These are phyloP conservation scores for Zoysia japonica DNA, from an alignment of 176 grass and related monocot genomes.

Conservation along the genomic window DNA sequence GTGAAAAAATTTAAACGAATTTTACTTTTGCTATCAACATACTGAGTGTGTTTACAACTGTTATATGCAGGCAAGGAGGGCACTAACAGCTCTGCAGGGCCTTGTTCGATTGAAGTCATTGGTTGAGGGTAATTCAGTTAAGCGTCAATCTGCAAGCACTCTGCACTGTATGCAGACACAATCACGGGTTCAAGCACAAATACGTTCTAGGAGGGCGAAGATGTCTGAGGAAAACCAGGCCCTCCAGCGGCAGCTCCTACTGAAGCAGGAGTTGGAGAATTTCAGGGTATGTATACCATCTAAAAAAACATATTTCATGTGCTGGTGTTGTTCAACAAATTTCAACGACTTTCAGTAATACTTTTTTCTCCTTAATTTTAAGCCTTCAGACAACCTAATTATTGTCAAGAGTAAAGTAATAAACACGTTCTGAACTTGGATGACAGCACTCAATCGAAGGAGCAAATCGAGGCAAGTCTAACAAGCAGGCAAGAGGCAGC, in stretches of 20 bases:
- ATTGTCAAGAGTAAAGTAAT: background rate
- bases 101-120: slow-evolving; percentile 90
- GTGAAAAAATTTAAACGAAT: background rate
- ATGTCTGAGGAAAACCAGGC: slow-evolving; percentile 98
- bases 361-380: slow-evolving; percentile 6
- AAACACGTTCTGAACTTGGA: slow-evolving; percentile 66
- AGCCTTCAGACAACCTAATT: slow-evolving; percentile 2
- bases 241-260: slow-evolving; percentile 82
- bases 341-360: background rate
- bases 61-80: slow-evolving; percentile 80
- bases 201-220: slow-evolving; percentile 74
- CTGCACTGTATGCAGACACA: slow-evolving; percentile 92
- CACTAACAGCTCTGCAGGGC: slow-evolving; percentile 75
- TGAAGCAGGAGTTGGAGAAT: slow-evolving; percentile 88
- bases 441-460: slow-evolving; percentile 86
- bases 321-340: slow-evolving; percentile 5
- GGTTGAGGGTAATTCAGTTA: slow-evolving; percentile 88
- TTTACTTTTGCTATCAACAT: slow-evolving; percentile 10
- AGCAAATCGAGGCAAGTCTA: slow-evolving; percentile 87
- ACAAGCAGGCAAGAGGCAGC: slow-evolving; percentile 91
- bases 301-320: slow-evolving; percentile 1
- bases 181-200: slow-evolving; percentile 85
- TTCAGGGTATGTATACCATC: slow-evolving; percentile 67
- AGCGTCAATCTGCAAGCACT: slow-evolving; percentile 90
- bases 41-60: background rate